phyloP scores from a whole-genome alignment of 164 flowering plant species.

The Macadamia integrifolia region DNA sequence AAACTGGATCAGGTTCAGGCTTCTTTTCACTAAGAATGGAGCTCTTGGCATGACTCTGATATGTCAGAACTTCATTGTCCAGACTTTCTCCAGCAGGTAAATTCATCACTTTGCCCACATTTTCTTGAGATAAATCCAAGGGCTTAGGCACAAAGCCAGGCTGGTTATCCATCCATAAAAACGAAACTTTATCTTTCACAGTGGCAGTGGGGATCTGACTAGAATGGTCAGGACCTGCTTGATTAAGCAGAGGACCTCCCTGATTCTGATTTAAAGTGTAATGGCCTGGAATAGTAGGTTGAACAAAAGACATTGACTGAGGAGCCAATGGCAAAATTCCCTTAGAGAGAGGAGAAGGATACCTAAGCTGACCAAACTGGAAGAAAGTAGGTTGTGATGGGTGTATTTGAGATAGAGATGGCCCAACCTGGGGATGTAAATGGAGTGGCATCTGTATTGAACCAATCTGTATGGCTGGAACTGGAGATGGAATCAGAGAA shows the following conservation, averaged over 20 bases:
- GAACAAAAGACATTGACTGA: slow-evolving; percentile 62
- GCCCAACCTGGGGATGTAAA: slow-evolving; percentile 69
- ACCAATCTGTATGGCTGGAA: slow-evolving; percentile 97
- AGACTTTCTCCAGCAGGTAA: slow-evolving; percentile 17
- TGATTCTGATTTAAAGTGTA: slow-evolving; percentile 41
- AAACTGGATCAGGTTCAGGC: slow-evolving; percentile 14
- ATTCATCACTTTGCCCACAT: slow-evolving; percentile 14
- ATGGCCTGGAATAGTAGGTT: slow-evolving; percentile 43
- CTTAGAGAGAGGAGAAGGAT: slow-evolving; percentile 69
- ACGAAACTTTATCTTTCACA: slow-evolving; percentile 21
- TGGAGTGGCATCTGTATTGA: slow-evolving; percentile 98
- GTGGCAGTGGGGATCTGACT: slow-evolving; percentile 9
- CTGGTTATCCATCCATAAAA: slow-evolving; percentile 26
- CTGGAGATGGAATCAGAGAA: slow-evolving; percentile 82
- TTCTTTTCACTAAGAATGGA: slow-evolving; percentile 22
- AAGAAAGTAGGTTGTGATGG: slow-evolving; percentile 73
- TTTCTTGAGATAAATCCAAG: slow-evolving; percentile 26
- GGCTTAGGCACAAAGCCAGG: slow-evolving; percentile 21
- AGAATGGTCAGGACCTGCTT: slow-evolving; percentile 29
- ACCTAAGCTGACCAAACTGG: slow-evolving; percentile 93
- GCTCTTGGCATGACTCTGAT: slow-evolving; percentile 16
- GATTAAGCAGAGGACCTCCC: slow-evolving; percentile 30
- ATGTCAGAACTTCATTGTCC: slow-evolving; percentile 13
- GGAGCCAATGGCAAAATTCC: slow-evolving; percentile 67
- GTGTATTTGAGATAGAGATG: slow-evolving; percentile 63